These are phyloP conservation scores for Tremella mesenterica DNA, from an alignment of 768 basidiomycete genomes.

Conservation along the genomic window DNA sequence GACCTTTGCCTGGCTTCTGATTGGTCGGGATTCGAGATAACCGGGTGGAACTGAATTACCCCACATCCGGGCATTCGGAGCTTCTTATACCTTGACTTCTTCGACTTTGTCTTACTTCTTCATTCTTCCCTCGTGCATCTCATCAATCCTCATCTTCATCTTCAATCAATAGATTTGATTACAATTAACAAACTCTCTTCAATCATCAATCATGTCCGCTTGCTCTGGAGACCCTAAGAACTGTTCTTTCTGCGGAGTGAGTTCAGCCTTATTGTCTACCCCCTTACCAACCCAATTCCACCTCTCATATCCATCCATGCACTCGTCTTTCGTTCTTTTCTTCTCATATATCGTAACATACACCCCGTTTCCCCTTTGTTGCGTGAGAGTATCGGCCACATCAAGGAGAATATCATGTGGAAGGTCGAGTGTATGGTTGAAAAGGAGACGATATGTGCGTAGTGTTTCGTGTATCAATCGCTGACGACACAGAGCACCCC, in stretches of 20 bases:
- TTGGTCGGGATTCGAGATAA: no score
- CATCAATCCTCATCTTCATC: neutral
- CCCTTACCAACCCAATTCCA: neutral
- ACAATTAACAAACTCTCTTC: neutral
- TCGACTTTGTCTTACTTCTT: no score
- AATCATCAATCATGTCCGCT: constrained; percentile 15
- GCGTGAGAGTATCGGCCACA: no score
- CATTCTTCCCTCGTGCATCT: neutral
- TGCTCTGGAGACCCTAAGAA: constrained; percentile 34
- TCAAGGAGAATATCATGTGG: no score
- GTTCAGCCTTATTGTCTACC: constrained; percentile 4
- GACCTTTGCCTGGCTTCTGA: no score
- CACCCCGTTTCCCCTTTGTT: no score
- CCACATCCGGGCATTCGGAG: no score
- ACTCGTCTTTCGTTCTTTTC: neutral
- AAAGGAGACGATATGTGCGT: no score
- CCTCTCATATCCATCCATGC: neutral
- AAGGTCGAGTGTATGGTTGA: no score
- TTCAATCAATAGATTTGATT: neutral
- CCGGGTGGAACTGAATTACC: no score
- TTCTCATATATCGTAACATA: no score
- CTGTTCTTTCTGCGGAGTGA: constrained; percentile 39
- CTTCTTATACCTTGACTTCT: no score
- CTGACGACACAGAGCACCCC: constrained; percentile 4
- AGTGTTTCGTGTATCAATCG: neutral